Conservation (phyloP, 2,329 filamentous ascomycete genomes). For the Davidsoniella virescens region DNA sequence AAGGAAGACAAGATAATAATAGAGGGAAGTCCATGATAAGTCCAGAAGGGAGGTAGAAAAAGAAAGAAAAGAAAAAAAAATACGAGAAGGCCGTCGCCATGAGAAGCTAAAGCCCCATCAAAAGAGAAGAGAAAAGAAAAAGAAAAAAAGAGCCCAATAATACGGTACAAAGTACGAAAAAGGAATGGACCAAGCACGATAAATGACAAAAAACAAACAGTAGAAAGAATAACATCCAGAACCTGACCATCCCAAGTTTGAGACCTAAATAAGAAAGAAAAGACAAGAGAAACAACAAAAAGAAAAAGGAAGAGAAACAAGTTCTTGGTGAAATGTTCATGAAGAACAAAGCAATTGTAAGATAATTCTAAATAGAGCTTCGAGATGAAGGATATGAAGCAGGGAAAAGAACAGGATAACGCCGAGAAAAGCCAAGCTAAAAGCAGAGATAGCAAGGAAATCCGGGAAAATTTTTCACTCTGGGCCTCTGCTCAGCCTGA, state of each 20-base stretch:
- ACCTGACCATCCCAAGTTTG: no score
- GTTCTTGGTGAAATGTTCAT: neutral
- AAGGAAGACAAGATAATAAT: no score
- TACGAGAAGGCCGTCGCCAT: no score
- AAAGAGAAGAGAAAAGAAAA: no score
- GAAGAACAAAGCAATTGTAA: neutral
- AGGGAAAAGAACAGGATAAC: neutral
- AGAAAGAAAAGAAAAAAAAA: neutral
- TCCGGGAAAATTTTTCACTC: neutral
- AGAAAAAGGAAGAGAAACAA: neutral
- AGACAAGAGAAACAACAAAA: neutral
- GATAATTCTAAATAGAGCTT: neutral
- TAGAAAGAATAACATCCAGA: no score
- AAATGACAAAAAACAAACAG: no score
- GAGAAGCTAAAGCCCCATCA: no score
- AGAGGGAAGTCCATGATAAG: neutral
- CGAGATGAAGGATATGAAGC: constrained; percentile 1
- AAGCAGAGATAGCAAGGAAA: neutral
- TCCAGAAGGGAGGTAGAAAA: neutral
- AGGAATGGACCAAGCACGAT: no score
- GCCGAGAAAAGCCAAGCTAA: neutral
- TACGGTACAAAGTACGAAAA: no score
- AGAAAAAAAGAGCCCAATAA: no score
- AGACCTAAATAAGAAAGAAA: neutral
- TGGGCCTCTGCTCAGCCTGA: constrained; percentile 8